These are phyloP conservation scores for Pascua guehoae DNA, from an alignment of 1,284 basidiomycete species.

Conservation along the genomic window DNA sequence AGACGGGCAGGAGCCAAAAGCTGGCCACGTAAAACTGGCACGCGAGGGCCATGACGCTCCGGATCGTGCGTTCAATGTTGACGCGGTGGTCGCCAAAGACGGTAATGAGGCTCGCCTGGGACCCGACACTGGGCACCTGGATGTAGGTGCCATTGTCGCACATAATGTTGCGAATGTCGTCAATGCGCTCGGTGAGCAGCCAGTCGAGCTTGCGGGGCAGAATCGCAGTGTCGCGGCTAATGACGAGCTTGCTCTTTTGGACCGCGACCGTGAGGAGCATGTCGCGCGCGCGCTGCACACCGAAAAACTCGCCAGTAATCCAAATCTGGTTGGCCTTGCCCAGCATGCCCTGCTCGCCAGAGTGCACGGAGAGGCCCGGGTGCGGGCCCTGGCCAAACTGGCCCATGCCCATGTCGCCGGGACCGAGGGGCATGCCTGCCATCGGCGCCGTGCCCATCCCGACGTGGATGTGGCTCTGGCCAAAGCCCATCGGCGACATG, in stretches of 20 bases:
- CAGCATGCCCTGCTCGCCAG: slow-evolving; percentile 53
- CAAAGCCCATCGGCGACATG: slow-evolving; percentile 22
- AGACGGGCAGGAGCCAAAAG: slow-evolving; percentile 89
- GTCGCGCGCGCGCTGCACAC: slow-evolving; percentile 88
- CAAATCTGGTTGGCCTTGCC: slow-evolving; percentile 68
- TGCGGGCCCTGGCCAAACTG: slow-evolving; percentile 37
- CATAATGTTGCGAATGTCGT: slow-evolving; percentile 88
- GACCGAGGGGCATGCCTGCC: slow-evolving; percentile 22
- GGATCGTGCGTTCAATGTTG: slow-evolving; percentile 90
- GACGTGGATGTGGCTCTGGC: slow-evolving; percentile 38
- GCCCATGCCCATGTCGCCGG: slow-evolving; percentile 28
- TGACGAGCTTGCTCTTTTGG: slow-evolving; percentile 85
- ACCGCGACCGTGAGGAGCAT: slow-evolving; percentile 86
- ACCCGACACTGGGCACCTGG: slow-evolving; percentile 75
- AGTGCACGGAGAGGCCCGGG: slow-evolving; percentile 38
- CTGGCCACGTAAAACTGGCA: slow-evolving; percentile 95
- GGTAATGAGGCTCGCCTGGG: slow-evolving; percentile 77
- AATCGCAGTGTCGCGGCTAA: slow-evolving; percentile 89
- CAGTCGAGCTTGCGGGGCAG: slow-evolving; percentile 96
- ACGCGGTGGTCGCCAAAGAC: slow-evolving; percentile 93
- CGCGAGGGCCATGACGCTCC: slow-evolving; percentile 91
- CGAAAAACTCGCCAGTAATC: slow-evolving; percentile 97
- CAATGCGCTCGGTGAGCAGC: slow-evolving; percentile 89
- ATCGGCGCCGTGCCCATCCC: slow-evolving; percentile 37
- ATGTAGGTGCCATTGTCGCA: slow-evolving; percentile 95